Evolutionary conservation across 1,139 yeast species (phyloP), one percentile per base, ranked within the genome.

Genomic region (Zygosaccharomyces sapae): DNA sequence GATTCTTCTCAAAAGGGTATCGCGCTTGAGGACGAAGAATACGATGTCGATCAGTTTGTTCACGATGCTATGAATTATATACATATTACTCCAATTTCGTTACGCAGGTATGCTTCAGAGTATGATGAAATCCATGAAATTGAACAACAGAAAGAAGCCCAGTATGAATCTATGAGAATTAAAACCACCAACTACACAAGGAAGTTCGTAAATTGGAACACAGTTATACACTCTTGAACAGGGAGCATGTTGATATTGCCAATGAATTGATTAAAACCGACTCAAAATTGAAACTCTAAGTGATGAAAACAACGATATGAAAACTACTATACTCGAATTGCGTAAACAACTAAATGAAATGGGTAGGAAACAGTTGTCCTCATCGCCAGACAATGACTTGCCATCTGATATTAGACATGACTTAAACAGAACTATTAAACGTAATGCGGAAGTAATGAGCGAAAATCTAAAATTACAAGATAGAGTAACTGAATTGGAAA

Each of bases 241-340:
- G 81, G 51, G 97, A 90, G 61, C 97, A 92, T 65, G 76, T 83
- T 30, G 80, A 77, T 47, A 76, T 92, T 35, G 82, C 90, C 5
- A 85, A 85, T 63, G 95, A 82, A 55, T 73, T 83, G 78, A 79
- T 83, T 25, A 74, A 74, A 82, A 81, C 37, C 75, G 83, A 52
- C 71, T 83, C 40, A 74, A 77, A 48, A 77, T 85, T 44, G 88
- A 83, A 9, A 81, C 84, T 20, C 68, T 89, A 27, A 72, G 74
- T 44, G 84, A 80, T 44, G 84, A 80, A 48, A 87, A 88, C 51
- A 76, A 73, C 20, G 76, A 75, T 41, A 69, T 89, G 50, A 68
- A 72, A 47, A 62, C 68, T 1, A 82, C 81, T 50, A 74, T 86
- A 18, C 69, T 70, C 2, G 80, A 78, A 22, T 67, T 84, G 48